Evolutionary conservation across 306 rosid species (phyloP), one percentile per base, ranked within the genome.

Genomic region (Dicorynia guianensis): DNA sequence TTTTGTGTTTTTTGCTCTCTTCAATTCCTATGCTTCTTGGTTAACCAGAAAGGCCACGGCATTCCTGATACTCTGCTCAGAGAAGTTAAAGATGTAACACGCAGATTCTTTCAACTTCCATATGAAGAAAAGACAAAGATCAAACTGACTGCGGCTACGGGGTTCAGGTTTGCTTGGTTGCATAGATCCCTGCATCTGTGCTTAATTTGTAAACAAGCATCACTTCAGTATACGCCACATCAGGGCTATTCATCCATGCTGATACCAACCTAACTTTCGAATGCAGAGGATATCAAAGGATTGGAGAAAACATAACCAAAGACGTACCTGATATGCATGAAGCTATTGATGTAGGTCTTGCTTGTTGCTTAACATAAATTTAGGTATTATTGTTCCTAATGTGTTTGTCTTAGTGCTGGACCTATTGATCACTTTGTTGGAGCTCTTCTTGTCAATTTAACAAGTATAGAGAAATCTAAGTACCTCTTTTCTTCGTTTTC

Each of bases 241-340:
- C 12, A 36, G n/a, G 58, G 43, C 70, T 67, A 40, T 76, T 30
- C 17, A 7, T 52, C 19, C 15, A 17, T 57, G 47, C 72, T 81
- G 40, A 89, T 43, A 62, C n/a, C 35, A 39, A 44, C 57, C 17
- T 33, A 56, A 55, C 39, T 59, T 77, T 25, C 77, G 68, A 64
- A 34, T 85, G 87, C 90, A 95, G 97, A 81, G 97, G 98, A 76
- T 95, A 95, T 66, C 84, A 92, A 76, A 87, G 84, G 84, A 40
- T 87, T 15, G 93, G 99, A 81, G 91, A 90, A 75, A 92, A 95
- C 70, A 75, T 95, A 63, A 95, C 97, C 7, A 56, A 89, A 87
- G 99, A 92, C 50, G 82, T 78, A 39, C 97, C 92, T 5, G 99
- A 92, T 79, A 83, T 92, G 78, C 99, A 95, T 49, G 99, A 95